phyloP scores from a whole-genome alignment of 2,329 filamentous ascomycete species.

The Penicillium sp. region DNA sequence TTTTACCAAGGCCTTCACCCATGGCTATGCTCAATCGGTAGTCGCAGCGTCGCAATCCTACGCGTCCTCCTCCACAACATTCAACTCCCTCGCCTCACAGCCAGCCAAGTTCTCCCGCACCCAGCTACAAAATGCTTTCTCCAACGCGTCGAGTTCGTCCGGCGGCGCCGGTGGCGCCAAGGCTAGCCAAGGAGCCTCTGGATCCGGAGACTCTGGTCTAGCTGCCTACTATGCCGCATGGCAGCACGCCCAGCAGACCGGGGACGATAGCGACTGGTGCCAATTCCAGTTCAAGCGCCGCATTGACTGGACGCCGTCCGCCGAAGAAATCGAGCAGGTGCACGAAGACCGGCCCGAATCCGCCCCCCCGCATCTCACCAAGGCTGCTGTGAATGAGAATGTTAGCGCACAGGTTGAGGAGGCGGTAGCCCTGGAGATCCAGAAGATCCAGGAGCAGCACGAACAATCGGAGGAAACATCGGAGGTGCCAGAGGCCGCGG shows the following conservation, averaged over 20 bases:
- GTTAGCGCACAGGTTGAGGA: conserved; percentile 79
- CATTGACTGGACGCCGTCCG: conserved; percentile 77
- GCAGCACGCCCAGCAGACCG: conserved; percentile 71
- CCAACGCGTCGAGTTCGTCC: conserved; percentile 60
- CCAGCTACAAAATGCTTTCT: conserved; percentile 71
- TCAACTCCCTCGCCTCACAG: conserved; percentile 54
- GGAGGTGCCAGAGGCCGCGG: conserved; percentile 30
- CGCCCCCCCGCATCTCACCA: conserved; percentile 59
- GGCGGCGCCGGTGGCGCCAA: conserved; percentile 51
- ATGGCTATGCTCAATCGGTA: conserved; percentile 97
- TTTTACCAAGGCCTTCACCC: conserved; percentile 93
- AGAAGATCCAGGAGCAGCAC: conserved; percentile 59
- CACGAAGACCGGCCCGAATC: conserved; percentile 27
- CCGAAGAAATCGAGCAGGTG: conserved; percentile 39
- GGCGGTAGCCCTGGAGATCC: conserved; percentile 75
- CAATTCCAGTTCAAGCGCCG: conserved; percentile 86
- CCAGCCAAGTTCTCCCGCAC: conserved; percentile 53
- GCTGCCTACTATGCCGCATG: conserved; percentile 91
- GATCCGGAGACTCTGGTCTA: conserved; percentile 63
- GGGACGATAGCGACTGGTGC: conserved; percentile 77
- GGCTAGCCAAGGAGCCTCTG: conserved; percentile 59
- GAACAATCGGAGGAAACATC: conserved; percentile 43
- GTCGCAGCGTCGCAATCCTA: conserved; percentile 91
- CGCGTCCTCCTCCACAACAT: conserved; percentile 64
- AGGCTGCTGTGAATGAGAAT: conserved; percentile 49